phyloP scores from a whole-genome alignment of 768 basidiomycete genomes.

The Boletales sp. region DNA sequence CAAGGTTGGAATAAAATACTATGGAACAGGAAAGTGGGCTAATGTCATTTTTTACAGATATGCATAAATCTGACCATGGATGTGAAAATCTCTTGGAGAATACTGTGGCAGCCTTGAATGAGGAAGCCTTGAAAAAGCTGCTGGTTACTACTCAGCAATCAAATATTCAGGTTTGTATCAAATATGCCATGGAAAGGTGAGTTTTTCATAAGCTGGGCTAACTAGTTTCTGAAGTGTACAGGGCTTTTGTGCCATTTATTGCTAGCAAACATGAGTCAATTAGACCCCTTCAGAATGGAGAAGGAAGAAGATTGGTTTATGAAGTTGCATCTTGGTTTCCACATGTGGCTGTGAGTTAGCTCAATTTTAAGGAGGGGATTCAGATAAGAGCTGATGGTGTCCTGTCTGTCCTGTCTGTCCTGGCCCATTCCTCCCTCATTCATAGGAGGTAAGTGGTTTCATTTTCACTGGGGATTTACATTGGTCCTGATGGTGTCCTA shows the following conservation, averaged over 20 bases:
- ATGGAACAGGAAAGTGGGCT: too few species aligned
- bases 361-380: too few species aligned
- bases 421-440: too few species aligned
- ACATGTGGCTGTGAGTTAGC: neutral
- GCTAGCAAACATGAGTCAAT: too few species aligned
- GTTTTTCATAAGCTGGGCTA: neutral
- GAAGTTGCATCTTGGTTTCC: neutral
- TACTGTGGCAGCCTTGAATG: neutral
- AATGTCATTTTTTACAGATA: neutral
- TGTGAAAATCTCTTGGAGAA: neutral
- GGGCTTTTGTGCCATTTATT: too few species aligned
- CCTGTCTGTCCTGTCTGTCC: neutral
- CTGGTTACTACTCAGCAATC: neutral
- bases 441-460: too few species aligned
- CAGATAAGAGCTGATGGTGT: too few species aligned
- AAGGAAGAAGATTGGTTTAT: neutral
- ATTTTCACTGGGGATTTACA: too few species aligned
- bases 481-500: too few species aligned
- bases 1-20: neutral
- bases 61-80: neutral
- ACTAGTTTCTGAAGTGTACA: too few species aligned
- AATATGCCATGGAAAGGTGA: neutral
- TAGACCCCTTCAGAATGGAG: too few species aligned
- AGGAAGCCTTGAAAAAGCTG: neutral
- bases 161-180: neutral